Evolutionary conservation across 2,329 filamentous ascomycete species (phyloP).

Genomic region (Diaporthe ilicicola): DNA sequence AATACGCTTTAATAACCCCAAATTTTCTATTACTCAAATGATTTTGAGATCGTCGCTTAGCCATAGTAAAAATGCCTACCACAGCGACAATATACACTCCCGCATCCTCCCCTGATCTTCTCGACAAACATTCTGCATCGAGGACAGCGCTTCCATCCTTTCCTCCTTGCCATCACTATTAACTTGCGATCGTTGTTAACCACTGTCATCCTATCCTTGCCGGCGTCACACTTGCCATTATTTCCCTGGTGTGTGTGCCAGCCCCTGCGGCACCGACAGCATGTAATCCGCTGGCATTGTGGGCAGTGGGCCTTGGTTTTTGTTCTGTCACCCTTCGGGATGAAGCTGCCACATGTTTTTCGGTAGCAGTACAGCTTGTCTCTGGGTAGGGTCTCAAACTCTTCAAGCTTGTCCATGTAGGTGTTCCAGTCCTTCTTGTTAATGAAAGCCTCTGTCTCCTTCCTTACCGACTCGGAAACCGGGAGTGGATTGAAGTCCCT

Average conservation of each 20-base stretch:
- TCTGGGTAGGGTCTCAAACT: not conserved
- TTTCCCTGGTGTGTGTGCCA: not conserved
- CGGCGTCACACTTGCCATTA: not conserved
- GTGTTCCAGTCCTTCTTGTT: conserved; percentile 1
- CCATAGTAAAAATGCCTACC: conserved; percentile 23
- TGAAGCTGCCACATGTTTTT: conserved; percentile 5
- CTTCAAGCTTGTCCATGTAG: not conserved
- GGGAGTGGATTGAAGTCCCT: conserved; percentile 11
- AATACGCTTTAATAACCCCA: not conserved
- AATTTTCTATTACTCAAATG: not conserved
- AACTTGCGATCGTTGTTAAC: conserved; percentile 17
- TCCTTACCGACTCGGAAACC: conserved; percentile 11
- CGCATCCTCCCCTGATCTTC: conserved; percentile 18
- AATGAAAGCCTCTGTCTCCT: not conserved
- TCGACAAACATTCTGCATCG: conserved; percentile 12
- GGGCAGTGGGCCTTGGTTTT: not conserved
- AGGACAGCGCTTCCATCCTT: conserved; percentile 23
- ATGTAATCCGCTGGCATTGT: not conserved
- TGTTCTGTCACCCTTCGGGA: not conserved
- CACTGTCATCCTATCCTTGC: conserved; percentile 7
- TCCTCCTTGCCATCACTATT: conserved; percentile 11
- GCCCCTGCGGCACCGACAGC: conserved; percentile 11
- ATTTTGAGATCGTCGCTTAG: not conserved
- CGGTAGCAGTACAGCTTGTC: conserved; percentile 19
- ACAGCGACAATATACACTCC: conserved; percentile 19